Evolutionary conservation across 1,284 basidiomycete genomes (phyloP).

Genomic region (Neolentinus lepideus): DNA sequence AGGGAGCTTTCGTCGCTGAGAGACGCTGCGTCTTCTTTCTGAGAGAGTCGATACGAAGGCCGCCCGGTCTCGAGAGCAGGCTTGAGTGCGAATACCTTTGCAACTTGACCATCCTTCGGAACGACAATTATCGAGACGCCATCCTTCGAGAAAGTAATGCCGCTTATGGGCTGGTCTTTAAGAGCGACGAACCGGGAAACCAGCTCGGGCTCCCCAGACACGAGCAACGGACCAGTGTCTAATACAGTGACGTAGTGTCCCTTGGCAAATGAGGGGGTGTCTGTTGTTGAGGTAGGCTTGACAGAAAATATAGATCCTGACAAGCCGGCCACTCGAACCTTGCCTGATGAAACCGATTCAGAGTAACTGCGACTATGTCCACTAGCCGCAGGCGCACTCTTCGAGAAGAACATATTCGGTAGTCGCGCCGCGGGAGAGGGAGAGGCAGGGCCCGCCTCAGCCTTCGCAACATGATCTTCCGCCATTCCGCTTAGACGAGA

Average conservation of each 20-base stretch:
- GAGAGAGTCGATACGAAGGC: conserved; percentile 14
- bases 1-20: conserved; percentile 22
- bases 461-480: conserved; percentile 3
- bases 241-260: conserved; percentile 42
- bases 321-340: not conserved
- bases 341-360: too few species aligned
- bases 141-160: conserved; percentile 51
- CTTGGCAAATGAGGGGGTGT: conserved; percentile 8
- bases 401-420: conserved; percentile 43
- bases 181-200: conserved; percentile 43
- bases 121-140: conserved; percentile 54
- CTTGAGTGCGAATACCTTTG: conserved; percentile 47
- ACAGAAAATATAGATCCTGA: not conserved
- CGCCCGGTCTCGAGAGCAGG: conserved; percentile 18
- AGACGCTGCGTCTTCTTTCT: not conserved
- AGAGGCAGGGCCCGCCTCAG: not conserved
- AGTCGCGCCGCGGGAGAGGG: conserved; percentile 3
- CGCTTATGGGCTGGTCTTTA: conserved; percentile 40
- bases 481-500: conserved; percentile 7
- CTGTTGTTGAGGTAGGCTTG: conserved; percentile 11
- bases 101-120: conserved; percentile 51
- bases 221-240: conserved; percentile 39
- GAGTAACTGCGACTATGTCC: conserved; percentile 6
- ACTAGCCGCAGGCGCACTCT: conserved; percentile 50
- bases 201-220: conserved; percentile 17